phyloP scores from a whole-genome alignment of 2,329 filamentous ascomycete species.

The Ophiocordyceps australis region DNA sequence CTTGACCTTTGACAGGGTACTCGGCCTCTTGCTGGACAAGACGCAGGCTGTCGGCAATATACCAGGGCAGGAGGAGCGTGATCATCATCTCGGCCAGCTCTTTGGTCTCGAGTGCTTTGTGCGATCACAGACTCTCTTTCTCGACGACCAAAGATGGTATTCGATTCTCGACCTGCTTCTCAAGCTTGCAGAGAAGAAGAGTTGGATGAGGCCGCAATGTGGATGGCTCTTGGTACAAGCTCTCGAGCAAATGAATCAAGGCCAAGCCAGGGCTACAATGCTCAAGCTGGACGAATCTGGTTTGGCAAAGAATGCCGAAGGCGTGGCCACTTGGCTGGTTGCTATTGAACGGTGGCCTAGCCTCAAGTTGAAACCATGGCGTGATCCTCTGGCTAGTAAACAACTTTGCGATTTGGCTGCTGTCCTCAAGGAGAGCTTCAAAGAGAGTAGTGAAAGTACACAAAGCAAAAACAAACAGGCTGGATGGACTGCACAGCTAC shows the following conservation, averaged over 20 bases:
- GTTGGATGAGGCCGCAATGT: conserved; percentile 80
- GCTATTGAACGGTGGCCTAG: conserved; percentile 45
- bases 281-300: conserved; percentile 43
- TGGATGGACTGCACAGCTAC: conserved; percentile 62
- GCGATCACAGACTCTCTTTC: conserved; percentile 55
- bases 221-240: conserved; percentile 66
- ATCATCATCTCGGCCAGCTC: conserved; percentile 68
- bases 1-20: conserved; percentile 35
- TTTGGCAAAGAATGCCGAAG: conserved; percentile 67
- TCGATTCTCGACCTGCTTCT: conserved; percentile 56
- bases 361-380: conserved; percentile 54
- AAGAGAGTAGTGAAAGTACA: conserved; percentile 22
- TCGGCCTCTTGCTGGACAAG: conserved; percentile 34
- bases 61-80: conserved; percentile 59
- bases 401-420: conserved; percentile 53
- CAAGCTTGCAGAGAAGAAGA: conserved; percentile 60
- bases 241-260: conserved; percentile 40
- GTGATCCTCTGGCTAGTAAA: conserved; percentile 53
- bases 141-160: conserved; percentile 39
- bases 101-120: conserved; percentile 81
- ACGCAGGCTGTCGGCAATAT: conserved; percentile 34
- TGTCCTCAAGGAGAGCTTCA: conserved; percentile 60
- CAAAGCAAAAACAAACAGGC: conserved; percentile 39
- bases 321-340: conserved; percentile 73
- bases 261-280: conserved; percentile 43